phyloP scores from a whole-genome alignment of 768 basidiomycete species.

The Naganishia vaughanmartiniae region DNA sequence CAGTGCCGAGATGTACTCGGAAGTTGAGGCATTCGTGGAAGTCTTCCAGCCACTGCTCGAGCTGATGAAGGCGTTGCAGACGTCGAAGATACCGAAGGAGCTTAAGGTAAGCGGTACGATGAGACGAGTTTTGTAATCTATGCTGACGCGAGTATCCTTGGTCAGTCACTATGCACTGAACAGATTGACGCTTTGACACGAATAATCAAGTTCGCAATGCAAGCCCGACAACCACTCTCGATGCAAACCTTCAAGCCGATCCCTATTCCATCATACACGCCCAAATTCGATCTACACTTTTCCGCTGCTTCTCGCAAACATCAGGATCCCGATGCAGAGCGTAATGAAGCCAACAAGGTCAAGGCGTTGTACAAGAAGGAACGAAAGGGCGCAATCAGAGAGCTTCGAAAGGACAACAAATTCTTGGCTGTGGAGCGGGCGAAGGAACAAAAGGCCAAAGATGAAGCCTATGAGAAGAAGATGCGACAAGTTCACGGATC shows the following conservation, averaged over 20 bases:
- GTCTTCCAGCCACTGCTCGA: conserved; percentile 67
- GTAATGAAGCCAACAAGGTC: conserved; percentile 80
- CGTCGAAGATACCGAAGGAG: conserved; percentile 55
- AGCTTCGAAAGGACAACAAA: conserved; percentile 88
- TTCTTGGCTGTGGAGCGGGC: conserved; percentile 88
- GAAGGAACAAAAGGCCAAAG: conserved; percentile 80
- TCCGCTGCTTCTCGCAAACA: conserved; percentile 51
- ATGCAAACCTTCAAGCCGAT: conserved; percentile 95
- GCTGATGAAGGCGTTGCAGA: conserved; percentile 62
- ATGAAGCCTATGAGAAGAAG: conserved; percentile 69
- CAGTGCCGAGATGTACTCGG: conserved; percentile 73
- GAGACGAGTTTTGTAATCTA: neutral
- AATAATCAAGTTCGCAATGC: conserved; percentile 61
- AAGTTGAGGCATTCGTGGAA: conserved; percentile 71
- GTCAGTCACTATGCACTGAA: conserved; percentile 18
- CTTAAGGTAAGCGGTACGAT: conserved; percentile 59
- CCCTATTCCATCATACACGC: conserved; percentile 86
- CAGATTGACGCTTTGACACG: conserved; percentile 23
- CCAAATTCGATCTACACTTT: conserved; percentile 74
- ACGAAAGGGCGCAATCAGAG: conserved; percentile 91
- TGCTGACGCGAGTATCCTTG: neutral
- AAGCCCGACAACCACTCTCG: conserved; percentile 70
- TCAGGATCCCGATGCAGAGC: conserved; percentile 88
- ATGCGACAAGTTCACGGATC: conserved; percentile 70
- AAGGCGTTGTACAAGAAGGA: conserved; percentile 89